A percentile compares a stretch with the other conserved stretches of the same genome.
Conservation (phyloP, 1,284 basidiomycete genomes). For the Xerocomus minutiporus region DNA sequence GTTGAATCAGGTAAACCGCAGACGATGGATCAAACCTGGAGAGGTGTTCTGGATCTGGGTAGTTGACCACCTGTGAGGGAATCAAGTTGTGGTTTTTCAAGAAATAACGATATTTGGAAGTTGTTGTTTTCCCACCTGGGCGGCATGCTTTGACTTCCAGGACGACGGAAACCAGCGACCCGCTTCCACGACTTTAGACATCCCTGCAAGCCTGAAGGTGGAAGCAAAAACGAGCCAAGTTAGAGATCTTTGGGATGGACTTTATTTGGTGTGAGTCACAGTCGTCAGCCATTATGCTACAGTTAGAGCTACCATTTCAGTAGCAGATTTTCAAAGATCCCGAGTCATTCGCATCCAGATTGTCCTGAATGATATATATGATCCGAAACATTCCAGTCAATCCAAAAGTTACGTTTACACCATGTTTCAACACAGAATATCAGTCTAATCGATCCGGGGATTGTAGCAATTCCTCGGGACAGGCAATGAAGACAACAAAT, state of each 20-base stretch:
- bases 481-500: too few relatives aligned
- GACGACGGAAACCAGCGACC: slow-evolving; percentile 47
- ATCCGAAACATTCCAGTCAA: too few relatives aligned
- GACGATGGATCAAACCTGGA: slow-evolving; percentile 25
- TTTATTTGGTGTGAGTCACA: neutral
- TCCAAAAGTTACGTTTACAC: too few relatives aligned
- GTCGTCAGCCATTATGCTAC: too few relatives aligned
- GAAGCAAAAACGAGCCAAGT: neutral
- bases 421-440: too few relatives aligned
- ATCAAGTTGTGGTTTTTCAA: neutral
- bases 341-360: too few relatives aligned
- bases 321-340: too few relatives aligned
- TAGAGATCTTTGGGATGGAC: neutral
- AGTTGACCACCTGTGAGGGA: slow-evolving; percentile 30
- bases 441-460: too few relatives aligned
- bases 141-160: slow-evolving; percentile 49
- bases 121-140: slow-evolving; percentile 39
- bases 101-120: slow-evolving; percentile 2
- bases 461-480: too few relatives aligned
- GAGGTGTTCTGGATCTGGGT: slow-evolving; percentile 35
- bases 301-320: too few relatives aligned
- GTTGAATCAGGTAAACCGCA: neutral
- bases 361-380: too few relatives aligned
- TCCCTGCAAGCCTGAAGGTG: neutral
- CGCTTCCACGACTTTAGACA: slow-evolving; percentile 8